A percentile compares a stretch with the other conserved stretches of the same genome.
Conservation (phyloP, 768 basidiomycete species). For the Boletus edulis region DNA sequence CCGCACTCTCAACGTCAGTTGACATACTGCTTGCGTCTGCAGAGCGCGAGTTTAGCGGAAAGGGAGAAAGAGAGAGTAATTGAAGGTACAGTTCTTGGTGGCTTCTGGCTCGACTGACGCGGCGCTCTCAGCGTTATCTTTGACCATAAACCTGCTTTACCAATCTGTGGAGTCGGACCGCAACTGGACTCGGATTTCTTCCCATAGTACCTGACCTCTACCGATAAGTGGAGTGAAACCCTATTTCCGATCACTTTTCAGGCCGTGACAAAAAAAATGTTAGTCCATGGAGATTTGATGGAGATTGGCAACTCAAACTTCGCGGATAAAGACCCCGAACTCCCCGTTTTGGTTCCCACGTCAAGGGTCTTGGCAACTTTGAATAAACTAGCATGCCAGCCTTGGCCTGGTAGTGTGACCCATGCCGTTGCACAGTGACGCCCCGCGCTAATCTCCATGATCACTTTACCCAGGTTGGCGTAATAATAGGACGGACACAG, state of each 20-base stretch:
- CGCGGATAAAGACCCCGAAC: not conserved
- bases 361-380: not conserved
- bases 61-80: not conserved
- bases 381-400: too few species aligned
- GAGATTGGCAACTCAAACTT: too few species aligned
- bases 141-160: not conserved
- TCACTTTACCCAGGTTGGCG: too few species aligned
- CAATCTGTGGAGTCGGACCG: not conserved
- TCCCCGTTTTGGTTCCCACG: not conserved
- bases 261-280: not conserved
- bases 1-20: not conserved
- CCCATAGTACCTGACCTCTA: not conserved
- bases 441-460: too few species aligned
- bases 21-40: not conserved
- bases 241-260: not conserved
- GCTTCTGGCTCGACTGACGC: not conserved
- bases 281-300: too few species aligned
- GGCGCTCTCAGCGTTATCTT: not conserved
- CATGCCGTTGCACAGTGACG: too few species aligned
- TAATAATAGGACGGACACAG: too few species aligned
- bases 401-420: too few species aligned
- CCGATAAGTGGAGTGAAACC: not conserved
- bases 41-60: not conserved
- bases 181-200: not conserved
- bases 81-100: not conserved